Percentiles rank a stretch among this genome's conserved stretches.
Conservation (phyloP, 2,329 filamentous ascomycete genomes). For the Verticillium albo-atrum region DNA sequence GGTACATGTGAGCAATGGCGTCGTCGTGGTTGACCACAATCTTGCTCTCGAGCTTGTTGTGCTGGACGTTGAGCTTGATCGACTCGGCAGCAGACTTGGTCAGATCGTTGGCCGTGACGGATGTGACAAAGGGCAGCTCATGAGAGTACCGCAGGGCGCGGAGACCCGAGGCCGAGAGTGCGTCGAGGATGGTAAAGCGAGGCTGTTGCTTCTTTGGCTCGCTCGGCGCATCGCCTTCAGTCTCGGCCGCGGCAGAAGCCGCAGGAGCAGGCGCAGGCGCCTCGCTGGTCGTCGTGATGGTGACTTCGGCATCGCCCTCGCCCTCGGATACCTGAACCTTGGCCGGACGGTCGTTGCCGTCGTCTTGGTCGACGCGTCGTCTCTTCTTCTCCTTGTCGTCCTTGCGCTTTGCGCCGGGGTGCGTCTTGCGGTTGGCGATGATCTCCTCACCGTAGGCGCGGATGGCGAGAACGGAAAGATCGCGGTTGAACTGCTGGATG, state of each 20-base stretch:
- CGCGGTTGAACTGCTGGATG: constrained; percentile 97
- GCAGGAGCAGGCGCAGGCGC: constrained; percentile 8
- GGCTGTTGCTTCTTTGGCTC: constrained; percentile 24
- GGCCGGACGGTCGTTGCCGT: constrained; percentile 33
- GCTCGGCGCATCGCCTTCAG: constrained; percentile 5
- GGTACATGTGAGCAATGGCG: constrained; percentile 89
- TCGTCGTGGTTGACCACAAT: constrained; percentile 75
- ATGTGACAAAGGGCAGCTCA: constrained; percentile 80
- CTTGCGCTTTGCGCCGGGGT: constrained; percentile 21
- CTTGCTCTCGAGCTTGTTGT: constrained; percentile 70
- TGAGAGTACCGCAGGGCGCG: constrained; percentile 87
- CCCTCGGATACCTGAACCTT: constrained; percentile 22
- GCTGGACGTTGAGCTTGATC: constrained; percentile 78
- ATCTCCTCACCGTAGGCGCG: constrained; percentile 75
- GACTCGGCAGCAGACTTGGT: constrained; percentile 71
- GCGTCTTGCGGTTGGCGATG: constrained; percentile 40
- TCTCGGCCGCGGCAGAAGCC: constrained; percentile 4
- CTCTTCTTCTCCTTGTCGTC: constrained; percentile 32
- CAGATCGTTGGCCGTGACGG: constrained; percentile 85
- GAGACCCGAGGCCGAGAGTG: constrained; percentile 88
- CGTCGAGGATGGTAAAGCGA: constrained; percentile 83
- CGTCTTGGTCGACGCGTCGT: constrained; percentile 40
- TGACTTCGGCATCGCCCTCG: constrained; percentile 5
- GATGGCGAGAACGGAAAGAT: constrained; percentile 89
- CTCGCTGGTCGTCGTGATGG: constrained; percentile 4